Base-by-base conservation (phyloP, 202 grass and related monocot species). In the Saccharum hybrid region DNA sequence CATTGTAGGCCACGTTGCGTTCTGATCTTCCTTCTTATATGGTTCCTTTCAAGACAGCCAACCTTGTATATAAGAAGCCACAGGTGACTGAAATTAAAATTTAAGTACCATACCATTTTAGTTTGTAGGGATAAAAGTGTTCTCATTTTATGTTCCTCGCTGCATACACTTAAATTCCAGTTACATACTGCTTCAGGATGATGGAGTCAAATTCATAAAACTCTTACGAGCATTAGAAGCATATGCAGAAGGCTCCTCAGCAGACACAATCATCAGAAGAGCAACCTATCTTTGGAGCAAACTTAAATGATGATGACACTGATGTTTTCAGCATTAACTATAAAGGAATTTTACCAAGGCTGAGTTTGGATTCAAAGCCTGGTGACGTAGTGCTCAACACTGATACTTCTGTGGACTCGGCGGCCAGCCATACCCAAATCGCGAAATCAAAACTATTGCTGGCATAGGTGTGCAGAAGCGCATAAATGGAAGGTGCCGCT, bases 21-120 rank as follows among this genome's bases (percentile, higher is more conserved):
- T 96, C 87, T 73, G 96, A 98, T 85, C 88, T 98, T 78, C 96
- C 96, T 16, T 54, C 74, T 13, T 99, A 94, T 71, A 99, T 96
- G 96, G 96, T 96, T 90, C 96, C 93, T 74, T 92, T 99, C 57
- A 84, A 83, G 78, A 90, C 86, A 48, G 18, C 75, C 0, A 89
- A 96, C 87, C 66, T 99, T 31, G 68, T 85, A 45, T 94, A 94
- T 84, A 68, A 80, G 63, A 99, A 88, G 77, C 96, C 93, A 19
- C 74, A 94, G 96, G 93, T 89, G 59, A 71, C 26, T 46, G 21
- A 30, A 69, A 36, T 56, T 60, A n/a, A 56, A 56, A n/a, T 56
- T 56, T 56, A 60, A 60, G 57, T 22, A 60, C 57, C 21, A 10
- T 60, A 60, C 57, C 57, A 23, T 60, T 23, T 23, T 23, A 23